A percentile compares a stretch with the other conserved stretches of the same genome.
Evolutionary conservation across 208 protist genomes (phyloP).

Genomic region (Leishmania martiniquensis): DNA sequence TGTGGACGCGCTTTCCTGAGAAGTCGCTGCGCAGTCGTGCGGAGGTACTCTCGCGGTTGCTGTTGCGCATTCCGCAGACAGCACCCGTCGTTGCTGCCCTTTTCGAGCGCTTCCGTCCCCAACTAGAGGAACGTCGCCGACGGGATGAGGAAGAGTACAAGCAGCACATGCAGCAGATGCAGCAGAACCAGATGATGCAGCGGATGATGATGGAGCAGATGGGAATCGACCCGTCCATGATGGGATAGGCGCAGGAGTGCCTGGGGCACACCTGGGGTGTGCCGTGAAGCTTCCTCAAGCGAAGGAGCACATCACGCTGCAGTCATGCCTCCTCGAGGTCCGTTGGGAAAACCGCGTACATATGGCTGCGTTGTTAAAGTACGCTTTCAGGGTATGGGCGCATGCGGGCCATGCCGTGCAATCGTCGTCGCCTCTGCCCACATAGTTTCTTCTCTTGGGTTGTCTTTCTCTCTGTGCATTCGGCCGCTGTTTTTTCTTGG

Average conservation of each 20-base stretch:
- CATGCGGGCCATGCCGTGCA: neutral
- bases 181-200: constrained; percentile 87
- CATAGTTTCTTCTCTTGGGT: neutral
- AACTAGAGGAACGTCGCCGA: constrained; percentile 72
- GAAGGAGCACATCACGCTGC: neutral
- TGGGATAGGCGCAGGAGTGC: constrained; percentile 12
- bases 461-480: neutral
- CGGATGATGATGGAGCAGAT: constrained; percentile 92
- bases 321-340: neutral
- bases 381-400: neutral
- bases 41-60: constrained; percentile 65
- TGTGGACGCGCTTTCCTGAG: constrained; percentile 74
- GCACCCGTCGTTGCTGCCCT: constrained; percentile 35
- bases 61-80: constrained; percentile 53
- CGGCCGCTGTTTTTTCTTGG: neutral
- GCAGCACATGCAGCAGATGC: constrained; percentile 82
- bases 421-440: neutral
- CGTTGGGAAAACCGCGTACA: too few species aligned
- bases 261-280: neutral
- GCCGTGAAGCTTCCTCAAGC: neutral
- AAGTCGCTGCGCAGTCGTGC: constrained; percentile 65
- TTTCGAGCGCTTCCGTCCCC: constrained; percentile 65
- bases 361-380: neutral
- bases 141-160: constrained; percentile 86
- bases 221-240: constrained; percentile 71